Conservation (phyloP, 2,329 filamentous ascomycete species). For the Aspergillus candidus region DNA sequence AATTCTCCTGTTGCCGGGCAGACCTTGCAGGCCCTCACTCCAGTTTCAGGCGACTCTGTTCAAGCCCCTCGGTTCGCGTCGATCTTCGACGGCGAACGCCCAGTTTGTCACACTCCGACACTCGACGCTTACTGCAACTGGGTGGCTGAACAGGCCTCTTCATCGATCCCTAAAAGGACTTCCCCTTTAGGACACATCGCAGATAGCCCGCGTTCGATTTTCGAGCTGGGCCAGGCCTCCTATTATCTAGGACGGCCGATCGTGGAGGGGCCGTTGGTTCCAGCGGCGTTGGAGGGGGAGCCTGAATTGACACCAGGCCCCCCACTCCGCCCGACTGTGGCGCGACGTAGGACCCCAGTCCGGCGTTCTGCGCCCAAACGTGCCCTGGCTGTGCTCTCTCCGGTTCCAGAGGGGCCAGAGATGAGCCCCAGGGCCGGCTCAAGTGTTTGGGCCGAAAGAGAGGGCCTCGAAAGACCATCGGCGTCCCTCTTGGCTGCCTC, state of each 20-base stretch:
- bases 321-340: constrained; percentile 8
- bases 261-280: constrained; percentile 9
- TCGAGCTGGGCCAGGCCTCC: not conserved
- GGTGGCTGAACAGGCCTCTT: constrained; percentile 6
- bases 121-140: not conserved
- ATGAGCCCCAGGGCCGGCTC: constrained; percentile 7
- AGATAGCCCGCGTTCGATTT: constrained; percentile 6
- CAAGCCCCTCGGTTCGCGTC: constrained; percentile 2
- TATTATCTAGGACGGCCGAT: constrained; percentile 1
- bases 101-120: not conserved
- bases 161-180: constrained; percentile 1
- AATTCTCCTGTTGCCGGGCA: not conserved
- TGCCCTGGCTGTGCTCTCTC: constrained; percentile 8
- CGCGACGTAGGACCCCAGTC: not conserved
- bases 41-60: constrained; percentile 6
- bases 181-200: not conserved
- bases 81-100: constrained; percentile 2
- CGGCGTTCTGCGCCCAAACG: constrained; percentile 4
- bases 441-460: constrained; percentile 6
- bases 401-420: constrained; percentile 12
- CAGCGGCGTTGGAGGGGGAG: constrained; percentile 12
- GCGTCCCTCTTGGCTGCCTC: not conserved
- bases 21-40: too few species aligned
- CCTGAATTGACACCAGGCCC: constrained; percentile 5
- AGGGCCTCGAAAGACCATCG: not conserved